A percentile compares a stretch with the other conserved stretches of the same genome.
phyloP scores from a whole-genome alignment of 192 early-diverging fungal species.

The Coemansia umbellata region DNA sequence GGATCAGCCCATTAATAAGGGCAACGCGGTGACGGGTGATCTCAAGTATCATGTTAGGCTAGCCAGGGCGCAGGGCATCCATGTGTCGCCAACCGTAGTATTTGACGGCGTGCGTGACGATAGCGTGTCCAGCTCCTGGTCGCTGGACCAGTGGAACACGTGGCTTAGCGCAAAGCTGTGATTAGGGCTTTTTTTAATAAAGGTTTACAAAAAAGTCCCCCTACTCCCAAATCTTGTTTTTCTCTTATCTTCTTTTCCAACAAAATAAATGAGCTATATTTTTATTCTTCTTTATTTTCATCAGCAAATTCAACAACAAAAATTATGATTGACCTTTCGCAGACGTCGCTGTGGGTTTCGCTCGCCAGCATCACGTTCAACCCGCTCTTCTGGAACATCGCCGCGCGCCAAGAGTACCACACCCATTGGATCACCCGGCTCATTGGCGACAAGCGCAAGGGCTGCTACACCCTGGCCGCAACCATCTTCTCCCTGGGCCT shows the following conservation, averaged over 20 bases:
- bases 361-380: constrained; percentile 78
- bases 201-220: too few relatives aligned
- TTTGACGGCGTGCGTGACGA: constrained; percentile 65
- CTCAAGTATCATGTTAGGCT: constrained; percentile 67
- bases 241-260: neutral
- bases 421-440: constrained; percentile 67
- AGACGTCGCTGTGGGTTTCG: constrained; percentile 65
- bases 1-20: constrained; percentile 51
- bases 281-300: neutral
- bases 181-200: neutral
- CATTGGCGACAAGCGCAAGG: constrained; percentile 60
- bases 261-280: too few relatives aligned
- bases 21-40: constrained; percentile 66
- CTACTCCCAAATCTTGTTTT: neutral
- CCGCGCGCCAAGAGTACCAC: constrained; percentile 78
- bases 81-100: constrained; percentile 71
- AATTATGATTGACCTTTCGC: constrained; percentile 55
- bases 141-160: constrained; percentile 60
- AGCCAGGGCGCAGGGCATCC: constrained; percentile 68
- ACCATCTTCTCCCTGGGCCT: constrained; percentile 81
- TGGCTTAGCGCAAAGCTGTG: constrained; percentile 48
- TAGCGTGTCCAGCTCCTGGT: constrained; percentile 66
- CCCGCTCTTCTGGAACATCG: constrained; percentile 87
- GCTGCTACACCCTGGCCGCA: constrained; percentile 78
- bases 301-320: too few relatives aligned